Base-by-base conservation (phyloP, 2,329 filamentous ascomycete species). In the Talaromyces sp. region DNA sequence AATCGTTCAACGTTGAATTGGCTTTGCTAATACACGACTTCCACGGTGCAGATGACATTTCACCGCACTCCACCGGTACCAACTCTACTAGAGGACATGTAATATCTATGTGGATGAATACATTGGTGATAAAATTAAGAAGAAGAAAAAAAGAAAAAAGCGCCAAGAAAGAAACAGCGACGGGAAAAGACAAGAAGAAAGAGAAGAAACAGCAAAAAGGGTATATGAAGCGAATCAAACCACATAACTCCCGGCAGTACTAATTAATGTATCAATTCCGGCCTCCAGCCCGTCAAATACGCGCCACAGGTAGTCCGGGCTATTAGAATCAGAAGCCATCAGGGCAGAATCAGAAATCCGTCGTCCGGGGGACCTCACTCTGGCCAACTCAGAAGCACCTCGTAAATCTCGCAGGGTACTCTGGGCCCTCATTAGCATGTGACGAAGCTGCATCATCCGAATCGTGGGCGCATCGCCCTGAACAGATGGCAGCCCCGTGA, bases 391-490 rank as follows among this genome's bases (percentile, higher is more conserved):
- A 19, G 8, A 17, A 6, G 42, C 32, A 30, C 58, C 51, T 10
- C 60, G 55, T 11, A 55, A 42, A 3, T 58, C 51, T 32, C 47
- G 44, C 3, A 61, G 55, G 15, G 55, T 49, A 10, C 47, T 61
- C 9, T 61, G 33, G 2, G 55, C 53, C 55, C 54, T 61, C 47
- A 58, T 47, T 7, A 61, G 60, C 51, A 61, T 61, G 51, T 61
- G 60, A 32, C 60, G 60, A 32, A 61, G 51, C 36, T 61, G 60
- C 51, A 61, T 53, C 33, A 51, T 33, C 1, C 51, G 49, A 8
- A 58, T 47, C 2, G 28, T 33, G 25, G 47, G 28, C 36, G 52
- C 47, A 17, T 47, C 55, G 33, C 54, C 55, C 17, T 17, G 49
- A 17, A 17, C 17, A 1, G 47, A 30, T 1, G 47, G 36, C 5